Percentiles rank a stretch among this genome's conserved stretches.
These are phyloP conservation scores for Trichophyton simii DNA, from an alignment of 2,329 filamentous ascomycete species.

Conservation along the genomic window DNA sequence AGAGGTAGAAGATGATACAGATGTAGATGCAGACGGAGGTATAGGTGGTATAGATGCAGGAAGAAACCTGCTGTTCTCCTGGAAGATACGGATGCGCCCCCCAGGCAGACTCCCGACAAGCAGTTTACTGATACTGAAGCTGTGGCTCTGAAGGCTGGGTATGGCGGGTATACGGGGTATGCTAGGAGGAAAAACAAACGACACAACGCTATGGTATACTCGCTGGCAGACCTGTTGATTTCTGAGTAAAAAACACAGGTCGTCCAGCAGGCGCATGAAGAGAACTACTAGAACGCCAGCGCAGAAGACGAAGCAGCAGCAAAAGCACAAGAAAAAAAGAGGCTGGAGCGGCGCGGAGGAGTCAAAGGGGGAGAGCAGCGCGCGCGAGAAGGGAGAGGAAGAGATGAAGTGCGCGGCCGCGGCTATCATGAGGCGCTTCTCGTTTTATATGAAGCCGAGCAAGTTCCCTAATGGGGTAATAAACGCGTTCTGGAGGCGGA, in stretches of 20 bases:
- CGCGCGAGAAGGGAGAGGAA: not conserved
- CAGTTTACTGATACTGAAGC: not conserved
- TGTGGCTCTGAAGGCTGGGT: not conserved
- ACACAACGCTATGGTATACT: not conserved
- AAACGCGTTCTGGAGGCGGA: not conserved
- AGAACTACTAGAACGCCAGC: not conserved
- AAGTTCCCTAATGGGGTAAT: constrained; percentile 7
- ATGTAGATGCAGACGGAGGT: not conserved
- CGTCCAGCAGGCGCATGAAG: not conserved
- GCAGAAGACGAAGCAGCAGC: not conserved
- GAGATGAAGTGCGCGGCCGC: not conserved
- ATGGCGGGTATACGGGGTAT: not conserved
- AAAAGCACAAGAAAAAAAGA: not conserved
- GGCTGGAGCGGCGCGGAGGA: not conserved
- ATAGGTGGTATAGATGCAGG: not conserved
- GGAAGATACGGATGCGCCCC: not conserved
- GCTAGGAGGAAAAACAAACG: not conserved
- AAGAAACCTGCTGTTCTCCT: not conserved
- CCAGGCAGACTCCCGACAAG: not conserved
- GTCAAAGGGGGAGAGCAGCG: not conserved
- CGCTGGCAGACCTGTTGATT: not conserved
- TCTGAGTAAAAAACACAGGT: not conserved
- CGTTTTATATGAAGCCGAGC: not conserved
- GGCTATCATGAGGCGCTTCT: constrained; percentile 3
- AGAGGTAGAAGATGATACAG: not conserved